A percentile compares a stretch with the other conserved stretches of the same genome.
Evolutionary conservation across 78 protist species (phyloP).

Genomic region (Tieghemostelium lacteum): DNA sequence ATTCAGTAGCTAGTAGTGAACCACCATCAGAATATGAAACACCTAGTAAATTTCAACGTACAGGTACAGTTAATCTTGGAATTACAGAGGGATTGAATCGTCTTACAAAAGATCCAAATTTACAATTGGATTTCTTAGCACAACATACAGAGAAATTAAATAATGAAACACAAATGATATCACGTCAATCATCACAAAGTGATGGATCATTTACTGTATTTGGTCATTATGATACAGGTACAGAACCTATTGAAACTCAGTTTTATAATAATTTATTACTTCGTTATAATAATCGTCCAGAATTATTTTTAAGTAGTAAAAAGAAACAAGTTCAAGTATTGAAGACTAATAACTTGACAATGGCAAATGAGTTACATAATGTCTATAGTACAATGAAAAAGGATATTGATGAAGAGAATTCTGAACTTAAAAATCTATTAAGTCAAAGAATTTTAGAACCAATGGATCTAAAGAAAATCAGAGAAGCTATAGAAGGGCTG

Average conservation of each 20-base stretch:
- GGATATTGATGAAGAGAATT: constrained; percentile 68
- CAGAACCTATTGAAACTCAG: constrained; percentile 23
- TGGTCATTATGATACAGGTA: constrained; percentile 5
- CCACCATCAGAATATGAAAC: constrained; percentile 42
- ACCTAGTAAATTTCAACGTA: constrained; percentile 49
- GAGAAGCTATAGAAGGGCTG: constrained; percentile 45
- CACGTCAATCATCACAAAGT: neutral
- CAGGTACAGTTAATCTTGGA: constrained; percentile 13
- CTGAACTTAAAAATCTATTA: constrained; percentile 52
- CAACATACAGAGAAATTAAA: constrained; percentile 1
- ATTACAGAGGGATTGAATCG: constrained; percentile 6
- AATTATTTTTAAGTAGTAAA: constrained; percentile 38
- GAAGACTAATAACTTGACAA: neutral
- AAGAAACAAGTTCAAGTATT: constrained; percentile 46
- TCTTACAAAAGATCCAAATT: neutral
- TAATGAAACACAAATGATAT: constrained; percentile 2
- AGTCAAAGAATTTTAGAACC: constrained; percentile 49
- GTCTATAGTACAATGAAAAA: constrained; percentile 61
- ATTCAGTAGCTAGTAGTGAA: neutral
- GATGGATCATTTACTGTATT: constrained; percentile 13
- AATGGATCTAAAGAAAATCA: constrained; percentile 42
- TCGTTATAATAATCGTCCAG: constrained; percentile 44
- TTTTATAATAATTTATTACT: constrained; percentile 38
- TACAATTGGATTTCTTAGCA: constrained; percentile 9
- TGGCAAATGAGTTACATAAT: constrained; percentile 36